Base-by-base conservation (phyloP, 83 land plant species). In the Picea abies region DNA sequence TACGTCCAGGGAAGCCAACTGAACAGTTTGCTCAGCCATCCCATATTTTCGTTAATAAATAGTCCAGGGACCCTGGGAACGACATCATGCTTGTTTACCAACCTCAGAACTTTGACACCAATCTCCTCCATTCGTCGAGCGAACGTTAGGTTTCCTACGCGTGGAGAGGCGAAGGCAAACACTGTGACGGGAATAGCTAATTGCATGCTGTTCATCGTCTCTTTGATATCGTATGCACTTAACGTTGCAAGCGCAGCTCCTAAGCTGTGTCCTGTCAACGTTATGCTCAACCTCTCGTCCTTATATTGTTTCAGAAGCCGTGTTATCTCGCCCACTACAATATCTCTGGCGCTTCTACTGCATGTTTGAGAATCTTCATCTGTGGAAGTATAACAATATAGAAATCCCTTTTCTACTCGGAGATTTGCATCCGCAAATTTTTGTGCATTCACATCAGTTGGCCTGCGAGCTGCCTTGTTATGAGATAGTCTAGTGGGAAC, bases 221-320 rank as follows among this genome's bases (percentile, higher is more conserved):
- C 23, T 47, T 83, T 83, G 5, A 84, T 81, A 9, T 84, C 86
- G 60, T 81, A 84, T 22, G 86, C 86, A 35, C 76, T 81, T 39
- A 84, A 4, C n/a, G 82, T 49, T 10, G 86, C 86, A 64, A 84
- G 75, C 9, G 86, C 83, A 16, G 80, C 86, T 20, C 86, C 86
- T n/a, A 84, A 56, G 83, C 86, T 84, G 49, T 84, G 86, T 47
- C 86, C 86, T 10, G 76, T 60, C 49, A 84, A 63, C 1, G 86
- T 84, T 20, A 84, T 81, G 56, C 86, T 84, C 60, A 84, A 44
- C 19, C 72, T 60, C 26, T 84, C 82, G 17, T 56, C 83, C 64
- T 80, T 19, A 37, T 81, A 84, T 19, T 76, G 32, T 23, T 66
- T 66, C 52, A 81, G n/a, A 16, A 81, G n/a, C 41, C 68, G 44